These are phyloP conservation scores for Triticum turgidum DNA, from an alignment of 176 grass and related monocot species.

Conservation along the genomic window DNA sequence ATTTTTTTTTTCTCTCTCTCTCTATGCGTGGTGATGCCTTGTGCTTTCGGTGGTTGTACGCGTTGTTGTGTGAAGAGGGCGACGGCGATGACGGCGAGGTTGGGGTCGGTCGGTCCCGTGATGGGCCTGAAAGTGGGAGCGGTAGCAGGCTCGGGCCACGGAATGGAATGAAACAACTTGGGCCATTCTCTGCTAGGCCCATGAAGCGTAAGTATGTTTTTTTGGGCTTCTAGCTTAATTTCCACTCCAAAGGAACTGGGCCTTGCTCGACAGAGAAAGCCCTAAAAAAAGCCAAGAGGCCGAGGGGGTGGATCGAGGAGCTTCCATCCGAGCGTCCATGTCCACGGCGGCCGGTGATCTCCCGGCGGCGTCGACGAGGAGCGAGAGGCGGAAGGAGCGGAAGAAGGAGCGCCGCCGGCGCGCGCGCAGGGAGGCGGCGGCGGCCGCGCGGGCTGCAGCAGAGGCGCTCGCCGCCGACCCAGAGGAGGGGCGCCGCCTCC, in stretches of 20 bases:
- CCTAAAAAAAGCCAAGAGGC: neutral
- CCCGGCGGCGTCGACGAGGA: constrained; percentile 32
- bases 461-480: constrained; percentile 52
- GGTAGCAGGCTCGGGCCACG: neutral
- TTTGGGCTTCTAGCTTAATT: too few relatives aligned
- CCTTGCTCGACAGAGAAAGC: too few relatives aligned
- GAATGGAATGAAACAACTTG: too few relatives aligned
- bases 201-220: too few relatives aligned
- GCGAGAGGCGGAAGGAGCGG: constrained; percentile 54
- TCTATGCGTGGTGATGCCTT: neutral
- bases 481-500: constrained; percentile 61
- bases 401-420: constrained; percentile 83
- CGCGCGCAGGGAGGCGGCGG: constrained; percentile 52
- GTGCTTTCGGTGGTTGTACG: constrained; percentile 19
- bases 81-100: neutral
- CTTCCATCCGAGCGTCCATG: constrained; percentile 27
- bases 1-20: neutral
- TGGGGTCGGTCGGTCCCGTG: neutral
- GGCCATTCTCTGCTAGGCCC: too few relatives aligned
- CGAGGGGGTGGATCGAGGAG: neutral
- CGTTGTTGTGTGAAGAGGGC: neutral
- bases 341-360: neutral
- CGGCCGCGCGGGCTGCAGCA: constrained; percentile 42
- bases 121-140: neutral
- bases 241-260: too few relatives aligned